These are phyloP conservation scores for Leishmania turanica DNA, from an alignment of 208 protist species.

Conservation along the genomic window DNA sequence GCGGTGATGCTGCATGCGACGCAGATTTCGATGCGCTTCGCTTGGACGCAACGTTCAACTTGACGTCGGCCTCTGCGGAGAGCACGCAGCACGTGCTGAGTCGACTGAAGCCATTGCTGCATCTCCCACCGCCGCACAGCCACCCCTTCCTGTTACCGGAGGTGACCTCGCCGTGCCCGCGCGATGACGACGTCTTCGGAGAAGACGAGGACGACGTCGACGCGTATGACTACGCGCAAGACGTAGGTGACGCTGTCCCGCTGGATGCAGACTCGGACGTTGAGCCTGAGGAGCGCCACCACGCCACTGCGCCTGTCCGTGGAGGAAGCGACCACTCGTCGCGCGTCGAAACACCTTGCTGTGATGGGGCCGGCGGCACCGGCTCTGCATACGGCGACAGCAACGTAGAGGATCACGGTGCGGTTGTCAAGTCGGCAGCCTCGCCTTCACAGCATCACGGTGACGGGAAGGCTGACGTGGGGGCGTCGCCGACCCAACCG, in stretches of 20 bases:
- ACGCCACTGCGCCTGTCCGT: background rate
- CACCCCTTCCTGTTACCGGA: constrained; percentile 16
- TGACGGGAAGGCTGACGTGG: background rate
- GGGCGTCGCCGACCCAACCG: background rate
- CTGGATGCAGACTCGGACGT: background rate
- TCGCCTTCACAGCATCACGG: background rate
- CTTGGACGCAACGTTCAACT: background rate
- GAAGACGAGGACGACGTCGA: constrained; percentile 9
- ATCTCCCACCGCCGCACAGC: constrained; percentile 11
- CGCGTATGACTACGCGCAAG: background rate
- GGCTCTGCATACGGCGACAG: background rate
- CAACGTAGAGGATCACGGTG: background rate
- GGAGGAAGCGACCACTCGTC: background rate
- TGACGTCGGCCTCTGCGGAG: background rate
- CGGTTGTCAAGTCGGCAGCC: background rate
- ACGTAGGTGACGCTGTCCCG: background rate
- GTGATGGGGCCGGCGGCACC: background rate
- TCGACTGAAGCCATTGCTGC: constrained; percentile 8
- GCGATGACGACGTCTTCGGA: background rate
- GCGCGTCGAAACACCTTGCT: background rate
- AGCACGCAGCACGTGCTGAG: background rate
- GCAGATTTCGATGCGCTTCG: background rate
- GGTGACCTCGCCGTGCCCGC: constrained; percentile 8
- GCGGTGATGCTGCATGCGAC: background rate
- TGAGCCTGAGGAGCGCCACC: background rate